Evolutionary conservation across 306 rosid genomes (phyloP), one percentile per base, ranked within the genome.

Genomic region (Prunus salicina): DNA sequence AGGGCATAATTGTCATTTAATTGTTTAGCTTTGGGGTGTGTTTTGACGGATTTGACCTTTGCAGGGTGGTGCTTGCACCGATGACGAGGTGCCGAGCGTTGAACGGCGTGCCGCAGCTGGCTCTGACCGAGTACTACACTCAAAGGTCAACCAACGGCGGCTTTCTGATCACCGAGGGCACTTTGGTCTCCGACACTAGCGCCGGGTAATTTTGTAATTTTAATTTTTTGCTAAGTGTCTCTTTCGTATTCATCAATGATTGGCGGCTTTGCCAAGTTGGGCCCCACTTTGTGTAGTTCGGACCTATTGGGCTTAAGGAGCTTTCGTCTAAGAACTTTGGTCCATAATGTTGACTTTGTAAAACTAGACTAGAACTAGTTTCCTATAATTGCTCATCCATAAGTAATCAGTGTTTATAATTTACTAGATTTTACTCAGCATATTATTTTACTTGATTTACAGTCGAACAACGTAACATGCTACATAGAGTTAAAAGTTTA

Each of bases 21-120:
- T 10, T 34, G 5, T 60, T 24, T 25, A 12, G 47, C 24, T 66
- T 60, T 16, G 66, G 58, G 38, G 22, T 32, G 45, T 51, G 30
- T 0, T 70, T 64, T 57, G 57, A 82, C 75, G 38, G 62, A 1
- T 43, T 53, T 56, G 75, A 16, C 27, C 52, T 63, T 52, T 27
- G 45, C 84, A 88, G 91, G 82, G 87, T 88, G 67, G 91, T 88
- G 69, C 89, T 88, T 20, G 89, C 91, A 38, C 89, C 91, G 16
- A 74, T 88, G 91, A 88, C 91, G 3, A 81, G 91, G 24, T 83
- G 88, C 38, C 79, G 91, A 51, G 89, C 91, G 9, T 72, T 83
- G 85, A 72, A 81, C 55, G 86, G 86, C 45, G 60, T 85, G 61
- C 88, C 89, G 15, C 58, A 68, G 55, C 73, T 79, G 32, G 88